Percentiles rank a stretch among this genome's conserved stretches.
These are phyloP conservation scores for Cyclocybe aegerita DNA, from an alignment of 768 basidiomycete genomes.

Conservation along the genomic window DNA sequence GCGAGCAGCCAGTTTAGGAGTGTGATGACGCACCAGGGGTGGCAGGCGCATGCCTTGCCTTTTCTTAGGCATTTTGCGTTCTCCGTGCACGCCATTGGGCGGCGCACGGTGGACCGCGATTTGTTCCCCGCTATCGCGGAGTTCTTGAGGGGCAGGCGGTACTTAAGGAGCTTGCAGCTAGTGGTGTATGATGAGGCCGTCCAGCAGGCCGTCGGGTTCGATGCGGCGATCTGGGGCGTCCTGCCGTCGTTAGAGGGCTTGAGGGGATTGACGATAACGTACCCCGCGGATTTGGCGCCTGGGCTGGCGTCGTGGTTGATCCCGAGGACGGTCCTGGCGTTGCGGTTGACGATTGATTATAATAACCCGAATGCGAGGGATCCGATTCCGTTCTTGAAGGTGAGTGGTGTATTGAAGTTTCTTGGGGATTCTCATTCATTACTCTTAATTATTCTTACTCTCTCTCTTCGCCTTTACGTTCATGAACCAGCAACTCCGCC, in stretches of 20 bases:
- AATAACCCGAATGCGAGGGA: conserved; percentile 36
- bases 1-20: conserved; percentile 51
- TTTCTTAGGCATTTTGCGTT: conserved; percentile 69
- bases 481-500: conserved; percentile 65
- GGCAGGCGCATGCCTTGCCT: conserved; percentile 39
- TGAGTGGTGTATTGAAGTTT: conserved; percentile 21
- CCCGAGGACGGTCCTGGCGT: conserved; percentile 48
- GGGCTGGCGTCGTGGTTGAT: conserved; percentile 70
- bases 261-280: conserved; percentile 55
- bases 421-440: too few species aligned
- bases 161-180: conserved; percentile 54
- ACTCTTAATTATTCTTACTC: conserved; percentile 9
- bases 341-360: conserved; percentile 47
- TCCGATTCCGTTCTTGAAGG: conserved; percentile 40
- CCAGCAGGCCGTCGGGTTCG: conserved; percentile 59
- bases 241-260: conserved; percentile 56
- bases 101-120: conserved; percentile 52
- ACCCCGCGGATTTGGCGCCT: conserved; percentile 62
- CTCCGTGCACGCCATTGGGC: conserved; percentile 40
- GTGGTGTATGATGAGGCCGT: conserved; percentile 42
- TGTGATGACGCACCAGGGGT: conserved; percentile 6
- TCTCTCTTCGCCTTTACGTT: too few species aligned
- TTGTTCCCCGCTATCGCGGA: conserved; percentile 69
- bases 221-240: conserved; percentile 71
- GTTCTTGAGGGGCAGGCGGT: conserved; percentile 56